Conservation (phyloP, 805 yeast genomes). For the Saturnispora zaruensis region DNA sequence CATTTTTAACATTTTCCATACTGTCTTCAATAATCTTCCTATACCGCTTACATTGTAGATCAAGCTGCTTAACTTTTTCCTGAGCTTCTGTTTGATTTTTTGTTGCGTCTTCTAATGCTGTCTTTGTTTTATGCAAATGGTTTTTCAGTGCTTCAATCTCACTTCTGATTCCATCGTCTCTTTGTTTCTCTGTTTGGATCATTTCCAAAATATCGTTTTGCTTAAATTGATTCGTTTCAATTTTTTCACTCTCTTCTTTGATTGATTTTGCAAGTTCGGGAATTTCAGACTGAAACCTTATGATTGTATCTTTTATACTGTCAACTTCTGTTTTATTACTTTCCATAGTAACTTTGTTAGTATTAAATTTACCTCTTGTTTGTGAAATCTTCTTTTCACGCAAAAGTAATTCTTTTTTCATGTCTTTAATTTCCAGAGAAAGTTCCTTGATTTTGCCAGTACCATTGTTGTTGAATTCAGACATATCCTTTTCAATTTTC, state of each 20-base stretch:
- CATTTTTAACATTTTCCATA: slow-evolving; percentile 53
- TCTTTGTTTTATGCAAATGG: slow-evolving; percentile 36
- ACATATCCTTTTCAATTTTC: slow-evolving; percentile 63
- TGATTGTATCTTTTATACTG: slow-evolving; percentile 34
- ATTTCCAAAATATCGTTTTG: slow-evolving; percentile 26
- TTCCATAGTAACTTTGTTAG: slow-evolving; percentile 60
- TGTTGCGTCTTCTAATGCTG: slow-evolving; percentile 47
- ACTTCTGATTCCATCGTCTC: slow-evolving; percentile 61
- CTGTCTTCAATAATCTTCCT: slow-evolving; percentile 2
- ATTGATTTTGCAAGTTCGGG: slow-evolving; percentile 29
- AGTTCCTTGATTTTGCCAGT: slow-evolving; percentile 69
- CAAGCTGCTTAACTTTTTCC: slow-evolving; percentile 19
- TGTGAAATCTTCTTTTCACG: slow-evolving; percentile 35
- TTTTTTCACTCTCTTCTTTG: slow-evolving; percentile 19
- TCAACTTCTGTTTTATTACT: slow-evolving; percentile 53
- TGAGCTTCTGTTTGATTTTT: slow-evolving; percentile 29
- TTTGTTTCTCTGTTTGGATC: slow-evolving; percentile 48
- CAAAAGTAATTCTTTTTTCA: slow-evolving; percentile 30
- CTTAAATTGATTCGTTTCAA: slow-evolving; percentile 22
- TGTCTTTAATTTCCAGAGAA: slow-evolving; percentile 39
- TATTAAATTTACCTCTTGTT: slow-evolving; percentile 49
- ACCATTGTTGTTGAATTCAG: slow-evolving; percentile 72
- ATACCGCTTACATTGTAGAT: slow-evolving; percentile 31
- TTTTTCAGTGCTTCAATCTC: slow-evolving; percentile 57
- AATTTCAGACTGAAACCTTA: slow-evolving; percentile 29